Conservation (phyloP, 2,329 filamentous ascomycete species). For the Atkinsonella hypoxylon region DNA sequence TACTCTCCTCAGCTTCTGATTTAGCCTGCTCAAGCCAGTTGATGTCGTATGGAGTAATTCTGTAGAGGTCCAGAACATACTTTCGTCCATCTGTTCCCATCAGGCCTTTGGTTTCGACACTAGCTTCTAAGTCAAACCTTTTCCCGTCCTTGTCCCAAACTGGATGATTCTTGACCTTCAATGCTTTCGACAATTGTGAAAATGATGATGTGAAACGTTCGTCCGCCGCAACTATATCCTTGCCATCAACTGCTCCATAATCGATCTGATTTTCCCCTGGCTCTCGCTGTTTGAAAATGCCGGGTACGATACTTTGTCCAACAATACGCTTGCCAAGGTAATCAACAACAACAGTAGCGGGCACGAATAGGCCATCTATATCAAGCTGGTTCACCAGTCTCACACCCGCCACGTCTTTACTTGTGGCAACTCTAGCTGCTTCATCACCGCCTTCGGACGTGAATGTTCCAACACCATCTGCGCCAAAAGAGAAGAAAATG, state of each 20-base stretch:
- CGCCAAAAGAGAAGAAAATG: constrained; percentile 97
- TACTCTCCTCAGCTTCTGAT: constrained; percentile 30
- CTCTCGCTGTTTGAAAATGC: constrained; percentile 97
- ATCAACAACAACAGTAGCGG: constrained; percentile 91
- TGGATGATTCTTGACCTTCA: constrained; percentile 85
- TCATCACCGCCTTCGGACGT: constrained; percentile 94
- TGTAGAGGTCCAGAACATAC: constrained; percentile 94
- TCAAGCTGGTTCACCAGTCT: constrained; percentile 95
- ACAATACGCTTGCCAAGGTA: constrained; percentile 96
- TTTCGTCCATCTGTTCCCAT: constrained; percentile 92
- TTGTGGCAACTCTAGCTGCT: constrained; percentile 87
- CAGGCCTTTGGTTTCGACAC: constrained; percentile 96
- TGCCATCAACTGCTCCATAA: constrained; percentile 95
- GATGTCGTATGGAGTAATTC: constrained; percentile 85
- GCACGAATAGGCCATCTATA: constrained; percentile 86
- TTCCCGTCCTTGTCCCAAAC: constrained; percentile 97
- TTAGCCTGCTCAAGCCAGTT: constrained; percentile 73
- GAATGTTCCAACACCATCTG: constrained; percentile 94
- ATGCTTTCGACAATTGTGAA: constrained; percentile 77
- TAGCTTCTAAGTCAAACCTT: constrained; percentile 83
- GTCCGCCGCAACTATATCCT: constrained; percentile 86
- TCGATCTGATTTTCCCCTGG: constrained; percentile 98
- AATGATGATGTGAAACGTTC: constrained; percentile 77
- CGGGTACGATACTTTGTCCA: constrained; percentile 93
- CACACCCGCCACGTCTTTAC: constrained; percentile 91